Evolutionary conservation across 345 rosid species (phyloP).

Genomic region (Anacardium occidentale): DNA sequence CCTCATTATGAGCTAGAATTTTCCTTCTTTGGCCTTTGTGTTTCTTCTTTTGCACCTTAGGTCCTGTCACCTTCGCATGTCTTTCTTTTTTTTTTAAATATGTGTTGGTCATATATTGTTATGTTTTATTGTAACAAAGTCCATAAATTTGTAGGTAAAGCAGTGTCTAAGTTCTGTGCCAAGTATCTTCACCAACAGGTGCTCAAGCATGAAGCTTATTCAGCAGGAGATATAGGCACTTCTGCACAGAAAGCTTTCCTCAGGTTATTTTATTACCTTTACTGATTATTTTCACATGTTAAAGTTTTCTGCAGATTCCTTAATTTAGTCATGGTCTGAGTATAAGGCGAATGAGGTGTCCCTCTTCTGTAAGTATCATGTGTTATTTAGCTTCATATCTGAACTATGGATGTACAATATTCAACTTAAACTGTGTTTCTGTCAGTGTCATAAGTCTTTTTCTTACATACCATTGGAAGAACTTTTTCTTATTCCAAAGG

Average conservation of each 20-base stretch:
- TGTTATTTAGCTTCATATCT: conserved; percentile 9
- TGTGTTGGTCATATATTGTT: not conserved
- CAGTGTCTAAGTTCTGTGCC: conserved; percentile 82
- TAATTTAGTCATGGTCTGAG: conserved; percentile 5
- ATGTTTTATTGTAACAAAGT: conserved; percentile 13
- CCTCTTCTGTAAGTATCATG: not conserved
- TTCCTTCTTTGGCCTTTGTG: too few species aligned
- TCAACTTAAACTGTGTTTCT: not conserved
- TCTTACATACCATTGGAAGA: not conserved
- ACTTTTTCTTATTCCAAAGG: not conserved
- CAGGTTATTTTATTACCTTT: conserved; percentile 42
- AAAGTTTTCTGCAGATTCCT: conserved; percentile 1
- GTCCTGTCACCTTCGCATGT: not conserved
- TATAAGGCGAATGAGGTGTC: conserved; percentile 2
- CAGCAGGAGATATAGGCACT: conserved; percentile 68
- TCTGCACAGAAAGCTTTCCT: conserved; percentile 64
- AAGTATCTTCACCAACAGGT: conserved; percentile 81
- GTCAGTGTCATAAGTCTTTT: not conserved
- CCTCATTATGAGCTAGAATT: too few species aligned
- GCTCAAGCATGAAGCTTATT: conserved; percentile 56
- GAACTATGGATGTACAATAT: not conserved
- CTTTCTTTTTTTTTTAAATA: not conserved
- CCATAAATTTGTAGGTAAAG: conserved; percentile 54
- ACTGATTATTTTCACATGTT: not conserved
- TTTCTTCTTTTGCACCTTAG: too few species aligned